Conservation (phyloP, 2,329 filamentous ascomycete genomes). For the Hymenoscyphus linearis region DNA sequence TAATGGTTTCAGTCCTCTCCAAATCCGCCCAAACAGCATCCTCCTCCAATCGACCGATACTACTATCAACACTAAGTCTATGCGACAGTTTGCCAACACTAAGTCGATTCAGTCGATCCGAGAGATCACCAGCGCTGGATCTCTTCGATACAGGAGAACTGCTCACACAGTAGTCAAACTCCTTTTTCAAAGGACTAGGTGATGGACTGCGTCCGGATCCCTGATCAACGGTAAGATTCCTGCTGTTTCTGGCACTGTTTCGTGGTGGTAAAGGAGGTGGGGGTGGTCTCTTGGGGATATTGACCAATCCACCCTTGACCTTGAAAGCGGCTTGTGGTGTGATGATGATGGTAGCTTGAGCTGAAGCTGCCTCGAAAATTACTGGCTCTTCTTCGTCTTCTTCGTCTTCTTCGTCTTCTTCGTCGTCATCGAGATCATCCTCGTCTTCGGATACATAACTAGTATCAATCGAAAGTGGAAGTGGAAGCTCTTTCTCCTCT, state of each 20-base stretch:
- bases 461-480: slow-evolving; percentile 36
- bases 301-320: slow-evolving; percentile 74
- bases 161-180: slow-evolving; percentile 33
- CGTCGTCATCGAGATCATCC: slow-evolving; percentile 27
- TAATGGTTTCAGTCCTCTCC: slow-evolving; percentile 1
- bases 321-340: slow-evolving; percentile 42
- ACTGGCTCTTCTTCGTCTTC: slow-evolving; percentile 47
- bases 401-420: slow-evolving; percentile 39
- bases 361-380: slow-evolving; percentile 60
- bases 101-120: not conserved
- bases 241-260: slow-evolving; percentile 53
- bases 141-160: slow-evolving; percentile 20
- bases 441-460: slow-evolving; percentile 36
- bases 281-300: slow-evolving; percentile 73
- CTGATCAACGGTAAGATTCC: slow-evolving; percentile 24
- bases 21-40: slow-evolving; percentile 7
- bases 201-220: slow-evolving; percentile 23
- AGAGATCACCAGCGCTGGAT: slow-evolving; percentile 2
- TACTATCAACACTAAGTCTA: not conserved
- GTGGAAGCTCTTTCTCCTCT: slow-evolving; percentile 24
- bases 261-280: slow-evolving; percentile 68
- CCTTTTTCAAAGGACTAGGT: slow-evolving; percentile 3
- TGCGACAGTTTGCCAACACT: not conserved
- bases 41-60: not conserved
- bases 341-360: slow-evolving; percentile 52